These are phyloP conservation scores for Candida pseudoviswanathii DNA, from an alignment of 1,139 yeast species.

Conservation along the genomic window DNA sequence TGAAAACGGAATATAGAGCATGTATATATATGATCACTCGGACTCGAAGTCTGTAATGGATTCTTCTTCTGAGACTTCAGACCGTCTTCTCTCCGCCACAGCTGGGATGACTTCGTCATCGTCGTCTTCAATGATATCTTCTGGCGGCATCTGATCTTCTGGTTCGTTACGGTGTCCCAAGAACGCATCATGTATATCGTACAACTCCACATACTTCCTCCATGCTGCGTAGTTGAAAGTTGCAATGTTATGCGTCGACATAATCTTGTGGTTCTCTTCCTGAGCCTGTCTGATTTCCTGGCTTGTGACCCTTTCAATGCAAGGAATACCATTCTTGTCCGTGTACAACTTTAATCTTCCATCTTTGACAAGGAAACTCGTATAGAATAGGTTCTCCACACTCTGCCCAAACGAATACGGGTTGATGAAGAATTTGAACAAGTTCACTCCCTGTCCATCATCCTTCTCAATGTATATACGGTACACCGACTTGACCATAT, in stretches of 20 bases:
- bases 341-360: slow-evolving; percentile 59
- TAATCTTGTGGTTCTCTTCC: slow-evolving; percentile 14
- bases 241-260: slow-evolving; percentile 55
- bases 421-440: slow-evolving; percentile 69
- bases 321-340: slow-evolving; percentile 46
- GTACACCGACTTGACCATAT: slow-evolving; percentile 56
- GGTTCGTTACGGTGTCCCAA: slow-evolving; percentile 46
- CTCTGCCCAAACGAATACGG: slow-evolving; percentile 78
- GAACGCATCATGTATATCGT: slow-evolving; percentile 55
- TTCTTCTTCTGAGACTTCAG: neutral
- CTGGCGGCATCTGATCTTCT: slow-evolving; percentile 32
- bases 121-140: slow-evolving; percentile 16
- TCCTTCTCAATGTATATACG: slow-evolving; percentile 34
- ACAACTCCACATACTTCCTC: slow-evolving; percentile 52
- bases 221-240: slow-evolving; percentile 69
- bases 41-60: neutral
- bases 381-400: slow-evolving; percentile 79
- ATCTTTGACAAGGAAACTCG: slow-evolving; percentile 78
- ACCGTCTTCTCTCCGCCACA: too few species aligned
- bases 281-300: slow-evolving; percentile 16
- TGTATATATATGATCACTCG: slow-evolving; percentile 8
- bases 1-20: neutral
- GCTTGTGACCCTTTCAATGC: slow-evolving; percentile 23
- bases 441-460: slow-evolving; percentile 45
- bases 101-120: slow-evolving; percentile 7